phyloP scores from a whole-genome alignment of 1,284 basidiomycete genomes.

The Leccinum solheimii region DNA sequence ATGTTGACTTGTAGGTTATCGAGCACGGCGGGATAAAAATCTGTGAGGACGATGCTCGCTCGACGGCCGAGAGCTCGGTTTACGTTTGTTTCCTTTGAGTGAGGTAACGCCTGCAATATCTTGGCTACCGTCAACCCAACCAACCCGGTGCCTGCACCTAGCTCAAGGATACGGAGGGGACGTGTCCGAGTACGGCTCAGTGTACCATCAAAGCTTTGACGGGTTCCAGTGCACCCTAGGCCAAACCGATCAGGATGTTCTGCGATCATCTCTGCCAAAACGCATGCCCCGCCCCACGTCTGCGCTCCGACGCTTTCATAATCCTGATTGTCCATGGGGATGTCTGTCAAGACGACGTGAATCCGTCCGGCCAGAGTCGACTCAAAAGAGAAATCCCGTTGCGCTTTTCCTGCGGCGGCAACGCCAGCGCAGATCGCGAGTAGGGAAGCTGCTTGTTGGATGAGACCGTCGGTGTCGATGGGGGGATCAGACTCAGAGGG shows the following conservation, averaged over 20 bases:
- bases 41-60: constrained; percentile 69
- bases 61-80: neutral
- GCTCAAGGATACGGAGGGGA: constrained; percentile 66
- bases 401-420: constrained; percentile 49
- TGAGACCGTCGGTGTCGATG: constrained; percentile 21
- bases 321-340: constrained; percentile 73
- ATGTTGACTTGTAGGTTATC: constrained; percentile 74
- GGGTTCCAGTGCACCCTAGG: constrained; percentile 24
- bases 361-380: constrained; percentile 20
- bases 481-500: neutral
- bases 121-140: constrained; percentile 70
- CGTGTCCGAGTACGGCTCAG: neutral
- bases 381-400: constrained; percentile 44
- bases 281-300: constrained; percentile 88
- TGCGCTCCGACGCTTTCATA: constrained; percentile 82
- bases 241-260: constrained; percentile 58
- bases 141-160: constrained; percentile 87
- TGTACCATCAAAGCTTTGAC: neutral
- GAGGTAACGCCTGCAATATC: constrained; percentile 38
- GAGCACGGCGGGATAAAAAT: constrained; percentile 77
- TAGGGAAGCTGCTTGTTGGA: constrained; percentile 61
- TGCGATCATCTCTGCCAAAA: constrained; percentile 77
- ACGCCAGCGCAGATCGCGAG: constrained; percentile 66
- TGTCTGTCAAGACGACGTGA: constrained; percentile 64
- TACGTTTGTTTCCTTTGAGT: neutral